phyloP scores from a whole-genome alignment of 73 alveolate species.

The Paramecium primaurelia region DNA sequence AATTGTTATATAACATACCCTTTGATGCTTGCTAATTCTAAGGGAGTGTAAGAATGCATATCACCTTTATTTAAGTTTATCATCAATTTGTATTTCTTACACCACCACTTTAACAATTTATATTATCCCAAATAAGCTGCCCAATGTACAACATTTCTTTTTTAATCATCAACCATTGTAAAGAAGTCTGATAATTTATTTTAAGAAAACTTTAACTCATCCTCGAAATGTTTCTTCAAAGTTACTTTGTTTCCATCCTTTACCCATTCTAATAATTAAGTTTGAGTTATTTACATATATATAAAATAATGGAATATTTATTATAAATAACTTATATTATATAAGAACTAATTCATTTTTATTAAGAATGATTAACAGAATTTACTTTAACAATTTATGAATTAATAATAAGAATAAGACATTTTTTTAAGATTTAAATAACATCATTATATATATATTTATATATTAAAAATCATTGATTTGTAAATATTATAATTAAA shows the following conservation, averaged over 20 bases:
- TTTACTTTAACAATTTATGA: background rate
- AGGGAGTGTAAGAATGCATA: conserved; percentile 27
- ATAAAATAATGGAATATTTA: background rate
- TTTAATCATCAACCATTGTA: conserved; percentile 16
- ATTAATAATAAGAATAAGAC: background rate
- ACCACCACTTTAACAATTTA: conserved; percentile 37
- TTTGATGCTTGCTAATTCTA: conserved; percentile 1
- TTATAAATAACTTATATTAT: background rate
- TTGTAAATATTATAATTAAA: background rate
- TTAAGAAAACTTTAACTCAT: background rate
- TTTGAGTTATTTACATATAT: background rate
- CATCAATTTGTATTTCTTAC: background rate
- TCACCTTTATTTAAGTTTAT: background rate
- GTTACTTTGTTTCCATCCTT: conserved; percentile 28
- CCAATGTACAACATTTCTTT: conserved; percentile 18
- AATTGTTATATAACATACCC: background rate
- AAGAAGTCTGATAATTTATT: background rate
- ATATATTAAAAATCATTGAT: background rate
- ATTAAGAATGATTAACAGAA: background rate
- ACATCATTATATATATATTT: background rate
- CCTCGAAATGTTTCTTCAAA: background rate
- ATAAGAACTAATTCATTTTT: background rate
- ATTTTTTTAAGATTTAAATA: background rate
- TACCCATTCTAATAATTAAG: conserved; percentile 41
- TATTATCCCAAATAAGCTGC: conserved; percentile 35